Evolutionary conservation across 106 monocot species (phyloP), one percentile per base, ranked within the genome.

Genomic region (Platanthera guangdongensis): DNA sequence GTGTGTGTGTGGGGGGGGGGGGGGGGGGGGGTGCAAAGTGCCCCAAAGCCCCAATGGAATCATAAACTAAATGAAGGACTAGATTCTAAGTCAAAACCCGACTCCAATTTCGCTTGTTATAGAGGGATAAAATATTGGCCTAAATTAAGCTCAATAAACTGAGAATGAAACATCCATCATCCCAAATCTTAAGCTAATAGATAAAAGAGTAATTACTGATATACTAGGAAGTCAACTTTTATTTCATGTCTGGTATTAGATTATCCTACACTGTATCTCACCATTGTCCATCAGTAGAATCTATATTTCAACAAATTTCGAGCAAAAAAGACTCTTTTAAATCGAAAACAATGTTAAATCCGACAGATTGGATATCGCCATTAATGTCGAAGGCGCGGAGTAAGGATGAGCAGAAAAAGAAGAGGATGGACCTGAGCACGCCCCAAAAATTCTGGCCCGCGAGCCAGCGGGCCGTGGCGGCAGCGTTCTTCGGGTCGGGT

Each of bases 381-480:
- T 60, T 6, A 60, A 60, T 60, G 65, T 65, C 30, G 32, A 65
- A 65, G 62, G 25, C 9, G 21, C 7, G 9, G 65, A 65, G 7
- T 5, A 8, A 8, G 47, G 13, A 14, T 64, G 57, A 13, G 25
- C 15, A 15, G 7, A 55, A 64, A 55, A 11, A 47, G 68, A 76
- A 12, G 22, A 10, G 3, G 22, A 11, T 13, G 16, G 15, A 95
- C 95, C 95, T 92, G 72, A 95, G 85, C 60, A 95, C 92, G 51
- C 88, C 95, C 92, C 95, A 95, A 7, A 79, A 79, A 83, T 92
- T 95, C 81, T 92, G 79, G 52, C 86, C 53, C 47, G 70, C 85
- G 21, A 95, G 88, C 95, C 95, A 92, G 21, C 95, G 87, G 14
- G 95, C 95, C 32, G 88, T 92, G 65, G 86, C 89, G 7, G 86